Conservation (phyloP, 2,329 filamentous ascomycete genomes). For the Hypoxylon sp. region DNA sequence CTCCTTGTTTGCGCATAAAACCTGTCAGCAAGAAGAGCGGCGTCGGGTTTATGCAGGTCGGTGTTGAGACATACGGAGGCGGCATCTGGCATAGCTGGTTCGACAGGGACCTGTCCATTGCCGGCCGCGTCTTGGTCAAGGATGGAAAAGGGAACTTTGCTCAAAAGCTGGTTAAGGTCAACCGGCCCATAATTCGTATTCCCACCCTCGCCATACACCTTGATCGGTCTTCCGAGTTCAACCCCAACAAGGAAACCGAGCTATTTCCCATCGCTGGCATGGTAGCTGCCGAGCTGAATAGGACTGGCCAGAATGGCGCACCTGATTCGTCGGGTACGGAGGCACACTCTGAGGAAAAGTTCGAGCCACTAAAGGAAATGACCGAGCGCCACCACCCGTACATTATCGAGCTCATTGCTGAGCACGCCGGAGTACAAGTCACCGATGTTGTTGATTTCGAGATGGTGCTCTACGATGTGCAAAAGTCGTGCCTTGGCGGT, state of each 20-base stretch:
- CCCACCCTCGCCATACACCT: slow-evolving; percentile 96
- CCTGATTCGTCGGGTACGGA: slow-evolving; percentile 55
- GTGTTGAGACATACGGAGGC: slow-evolving; percentile 96
- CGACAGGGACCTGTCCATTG: slow-evolving; percentile 91
- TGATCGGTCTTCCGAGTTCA: slow-evolving; percentile 86
- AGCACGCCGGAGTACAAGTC: slow-evolving; percentile 79
- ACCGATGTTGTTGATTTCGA: slow-evolving; percentile 92
- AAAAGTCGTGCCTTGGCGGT: slow-evolving; percentile 89
- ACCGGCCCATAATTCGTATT: slow-evolving; percentile 90
- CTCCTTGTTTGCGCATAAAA: slow-evolving; percentile 91
- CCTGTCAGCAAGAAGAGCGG: slow-evolving; percentile 91
- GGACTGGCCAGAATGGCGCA: slow-evolving; percentile 69
- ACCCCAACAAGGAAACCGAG: slow-evolving; percentile 97
- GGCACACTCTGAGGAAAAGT: slow-evolving; percentile 65
- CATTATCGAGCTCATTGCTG: slow-evolving; percentile 86
- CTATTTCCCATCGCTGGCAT: slow-evolving; percentile 94
- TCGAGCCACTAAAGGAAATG: slow-evolving; percentile 82
- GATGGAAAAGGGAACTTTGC: slow-evolving; percentile 80
- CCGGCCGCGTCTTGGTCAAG: slow-evolving; percentile 87
- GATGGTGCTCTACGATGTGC: slow-evolving; percentile 95
- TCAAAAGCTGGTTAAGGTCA: slow-evolving; percentile 90
- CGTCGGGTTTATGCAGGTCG: slow-evolving; percentile 92
- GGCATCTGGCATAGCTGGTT: slow-evolving; percentile 99
- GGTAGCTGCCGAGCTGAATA: slow-evolving; percentile 88
- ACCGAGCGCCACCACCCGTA: slow-evolving; percentile 90